phyloP scores from a whole-genome alignment of 352 stramenopile genomes.

The Globisporangium paroecandrum region DNA sequence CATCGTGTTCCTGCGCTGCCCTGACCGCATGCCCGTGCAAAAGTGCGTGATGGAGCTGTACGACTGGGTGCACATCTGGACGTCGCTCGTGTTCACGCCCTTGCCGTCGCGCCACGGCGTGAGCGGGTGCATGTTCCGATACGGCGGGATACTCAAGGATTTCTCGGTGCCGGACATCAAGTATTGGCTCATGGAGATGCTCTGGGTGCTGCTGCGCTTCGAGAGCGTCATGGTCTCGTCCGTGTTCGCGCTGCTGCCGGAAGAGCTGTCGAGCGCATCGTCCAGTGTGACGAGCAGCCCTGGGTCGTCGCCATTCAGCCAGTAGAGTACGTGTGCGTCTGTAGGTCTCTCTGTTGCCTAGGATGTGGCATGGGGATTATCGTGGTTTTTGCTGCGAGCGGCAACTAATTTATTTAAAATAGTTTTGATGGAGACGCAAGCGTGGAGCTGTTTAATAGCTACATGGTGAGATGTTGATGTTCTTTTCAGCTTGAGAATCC shows the following conservation, averaged over 20 bases:
- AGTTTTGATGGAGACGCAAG: neutral
- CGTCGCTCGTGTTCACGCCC: constrained; percentile 30
- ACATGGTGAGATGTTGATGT: too few species aligned
- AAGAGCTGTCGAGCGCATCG: neutral
- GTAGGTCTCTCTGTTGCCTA: neutral
- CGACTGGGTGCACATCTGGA: constrained; percentile 32
- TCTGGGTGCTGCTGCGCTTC: constrained; percentile 43
- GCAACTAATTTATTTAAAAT: neutral
- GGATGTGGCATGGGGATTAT: too few species aligned
- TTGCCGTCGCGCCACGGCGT: neutral
- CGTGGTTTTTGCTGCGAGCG: neutral
- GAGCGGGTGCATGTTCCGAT: constrained; percentile 28
- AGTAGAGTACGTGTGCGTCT: neutral
- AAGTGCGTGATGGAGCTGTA: constrained; percentile 20
- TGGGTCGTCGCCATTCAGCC: neutral
- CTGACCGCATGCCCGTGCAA: constrained; percentile 23
- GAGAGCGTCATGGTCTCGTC: constrained; percentile 35
- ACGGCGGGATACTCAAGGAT: constrained; percentile 26
- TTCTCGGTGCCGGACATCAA: constrained; percentile 23
- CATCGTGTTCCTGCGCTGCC: constrained; percentile 32
- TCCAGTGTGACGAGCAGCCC: neutral
- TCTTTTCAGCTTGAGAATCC: too few species aligned
- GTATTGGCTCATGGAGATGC: constrained; percentile 46
- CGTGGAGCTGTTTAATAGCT: too few species aligned
- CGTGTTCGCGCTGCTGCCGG: constrained; percentile 22